phyloP scores from a whole-genome alignment of 2,329 filamentous ascomycete species.

The Karstenula rhodostoma region DNA sequence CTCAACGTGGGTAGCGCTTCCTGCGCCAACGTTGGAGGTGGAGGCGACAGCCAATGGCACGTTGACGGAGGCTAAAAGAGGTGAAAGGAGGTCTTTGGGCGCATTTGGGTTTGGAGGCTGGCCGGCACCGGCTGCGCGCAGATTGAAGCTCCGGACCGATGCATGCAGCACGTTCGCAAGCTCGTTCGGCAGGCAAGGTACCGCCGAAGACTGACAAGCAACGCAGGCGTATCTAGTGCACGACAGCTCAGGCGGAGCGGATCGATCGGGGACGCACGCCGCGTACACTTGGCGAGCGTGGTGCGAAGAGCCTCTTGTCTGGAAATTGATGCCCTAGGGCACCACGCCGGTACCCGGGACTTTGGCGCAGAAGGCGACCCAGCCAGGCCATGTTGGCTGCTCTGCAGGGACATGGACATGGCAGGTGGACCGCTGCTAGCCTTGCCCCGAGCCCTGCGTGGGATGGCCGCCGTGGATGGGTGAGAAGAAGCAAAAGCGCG shows the following conservation, averaged over 20 bases:
- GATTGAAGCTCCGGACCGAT: constrained; percentile 3
- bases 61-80: neutral
- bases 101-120: neutral
- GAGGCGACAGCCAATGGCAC: neutral
- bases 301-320: constrained; percentile 13
- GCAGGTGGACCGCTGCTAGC: constrained; percentile 5
- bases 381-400: constrained; percentile 1
- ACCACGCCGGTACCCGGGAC: constrained; percentile 13
- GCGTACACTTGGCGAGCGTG: constrained; percentile 15
- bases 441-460: neutral
- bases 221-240: neutral
- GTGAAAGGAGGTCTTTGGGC: neutral
- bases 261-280: constrained; percentile 23
- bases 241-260: constrained; percentile 7
- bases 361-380: constrained; percentile 1
- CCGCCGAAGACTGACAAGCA: neutral
- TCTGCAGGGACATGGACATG: constrained; percentile 22
- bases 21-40: neutral
- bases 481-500: neutral
- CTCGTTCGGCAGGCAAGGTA: neutral
- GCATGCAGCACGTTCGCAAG: neutral
- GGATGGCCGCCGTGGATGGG: neutral
- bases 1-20: constrained; percentile 1
- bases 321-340: constrained; percentile 11
- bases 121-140: neutral